A percentile compares a stretch with the other conserved stretches of the same genome.
Evolutionary conservation across 2,329 filamentous ascomycete species (phyloP).

Genomic region (Calycina herbarum): DNA sequence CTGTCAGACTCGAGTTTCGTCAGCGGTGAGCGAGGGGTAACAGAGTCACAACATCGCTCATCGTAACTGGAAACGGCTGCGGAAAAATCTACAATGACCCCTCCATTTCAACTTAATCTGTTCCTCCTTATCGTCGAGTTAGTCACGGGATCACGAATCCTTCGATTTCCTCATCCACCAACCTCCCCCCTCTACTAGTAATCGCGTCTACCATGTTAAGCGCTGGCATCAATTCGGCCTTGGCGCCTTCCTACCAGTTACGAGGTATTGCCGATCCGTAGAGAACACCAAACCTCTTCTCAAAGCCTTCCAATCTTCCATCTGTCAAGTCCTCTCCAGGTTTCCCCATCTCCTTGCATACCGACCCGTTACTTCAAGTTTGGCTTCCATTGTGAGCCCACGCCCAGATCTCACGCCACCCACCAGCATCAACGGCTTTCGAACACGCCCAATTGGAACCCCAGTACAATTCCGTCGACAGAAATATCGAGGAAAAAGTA

Average conservation of each 20-base stretch:
- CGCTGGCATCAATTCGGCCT: background rate
- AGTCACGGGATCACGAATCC: background rate
- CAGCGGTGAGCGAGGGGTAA: background rate
- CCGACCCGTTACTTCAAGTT: background rate
- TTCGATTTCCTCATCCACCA: background rate
- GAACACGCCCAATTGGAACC: background rate
- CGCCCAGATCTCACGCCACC: slow-evolving; percentile 1
- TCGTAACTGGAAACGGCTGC: background rate
- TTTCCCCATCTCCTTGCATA: background rate
- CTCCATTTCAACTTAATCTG: background rate
- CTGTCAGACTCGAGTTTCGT: background rate
- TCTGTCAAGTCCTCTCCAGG: background rate
- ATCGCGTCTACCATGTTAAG: slow-evolving; percentile 1
- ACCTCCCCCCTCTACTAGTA: background rate
- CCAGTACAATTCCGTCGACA: background rate
- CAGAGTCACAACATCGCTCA: background rate
- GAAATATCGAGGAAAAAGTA: background rate
- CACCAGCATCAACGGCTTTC: background rate
- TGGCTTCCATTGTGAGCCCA: background rate
- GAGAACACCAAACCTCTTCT: background rate
- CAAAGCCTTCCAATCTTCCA: background rate
- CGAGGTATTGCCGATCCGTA: background rate
- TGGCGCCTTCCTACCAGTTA: background rate
- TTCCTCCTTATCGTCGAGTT: background rate
- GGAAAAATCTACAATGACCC: background rate